These are phyloP conservation scores for Colletotrichum sp. DNA, from an alignment of 2,329 filamentous ascomycete species.

Conservation along the genomic window DNA sequence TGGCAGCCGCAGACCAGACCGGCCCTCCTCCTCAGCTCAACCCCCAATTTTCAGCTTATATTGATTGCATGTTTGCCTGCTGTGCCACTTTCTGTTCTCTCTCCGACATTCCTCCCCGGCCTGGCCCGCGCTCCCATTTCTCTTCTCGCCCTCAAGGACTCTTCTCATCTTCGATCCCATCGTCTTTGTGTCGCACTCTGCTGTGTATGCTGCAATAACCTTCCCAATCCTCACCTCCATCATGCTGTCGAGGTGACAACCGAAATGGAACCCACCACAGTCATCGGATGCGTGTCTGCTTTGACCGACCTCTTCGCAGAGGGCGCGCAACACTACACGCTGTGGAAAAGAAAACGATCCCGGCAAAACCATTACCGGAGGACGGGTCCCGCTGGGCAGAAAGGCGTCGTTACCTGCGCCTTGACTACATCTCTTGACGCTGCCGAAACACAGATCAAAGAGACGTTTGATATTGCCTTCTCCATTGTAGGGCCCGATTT, in stretches of 20 bases:
- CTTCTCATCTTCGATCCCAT: background rate
- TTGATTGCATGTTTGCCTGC: background rate
- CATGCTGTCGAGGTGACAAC: conserved; percentile 5
- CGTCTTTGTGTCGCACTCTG: background rate
- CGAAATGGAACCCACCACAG: conserved; percentile 25
- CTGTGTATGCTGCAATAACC: background rate
- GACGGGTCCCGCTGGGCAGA: background rate
- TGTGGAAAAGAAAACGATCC: conserved; percentile 38
- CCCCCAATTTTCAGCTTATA: background rate
- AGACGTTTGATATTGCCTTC: conserved; percentile 36
- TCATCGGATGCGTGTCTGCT: conserved; percentile 23
- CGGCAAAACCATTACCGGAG: conserved; percentile 36
- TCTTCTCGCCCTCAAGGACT: background rate
- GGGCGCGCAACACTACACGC: conserved; percentile 31
- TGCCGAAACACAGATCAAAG: conserved; percentile 33
- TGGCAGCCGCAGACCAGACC: background rate
- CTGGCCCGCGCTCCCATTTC: background rate
- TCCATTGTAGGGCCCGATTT: conserved; percentile 40
- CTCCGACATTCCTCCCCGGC: background rate
- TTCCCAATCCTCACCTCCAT: background rate
- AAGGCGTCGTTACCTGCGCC: conserved; percentile 31
- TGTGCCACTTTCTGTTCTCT: background rate
- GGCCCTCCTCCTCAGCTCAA: background rate
- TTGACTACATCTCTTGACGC: conserved; percentile 37
- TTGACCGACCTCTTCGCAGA: conserved; percentile 20